phyloP scores from a whole-genome alignment of 352 stramenopile species.

The Pythium aphanidermatum region DNA sequence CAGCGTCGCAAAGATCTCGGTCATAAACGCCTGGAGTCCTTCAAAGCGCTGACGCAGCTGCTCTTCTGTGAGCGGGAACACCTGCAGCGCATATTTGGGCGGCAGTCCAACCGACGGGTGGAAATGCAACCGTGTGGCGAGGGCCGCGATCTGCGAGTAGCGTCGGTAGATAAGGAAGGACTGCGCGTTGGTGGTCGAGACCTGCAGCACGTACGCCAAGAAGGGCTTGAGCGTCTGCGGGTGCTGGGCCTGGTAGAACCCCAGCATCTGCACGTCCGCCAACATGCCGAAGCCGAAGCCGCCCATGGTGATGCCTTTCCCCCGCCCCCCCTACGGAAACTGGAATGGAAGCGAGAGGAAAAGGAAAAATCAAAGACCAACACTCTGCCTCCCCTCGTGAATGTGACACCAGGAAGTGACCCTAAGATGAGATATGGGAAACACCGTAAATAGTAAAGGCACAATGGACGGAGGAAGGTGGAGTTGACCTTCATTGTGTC shows the following conservation, averaged over 20 bases:
- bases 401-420: no score
- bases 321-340: background rate
- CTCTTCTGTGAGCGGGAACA: conserved; percentile 56
- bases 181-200: conserved; percentile 30
- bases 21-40: conserved; percentile 48
- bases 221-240: conserved; percentile 37
- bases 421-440: no score
- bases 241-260: conserved; percentile 73
- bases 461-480: no score
- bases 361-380: conserved; percentile 8
- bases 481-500: no score
- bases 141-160: conserved; percentile 66
- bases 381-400: no score
- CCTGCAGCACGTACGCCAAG: conserved; percentile 71
- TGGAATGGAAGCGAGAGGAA: no score
- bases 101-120: conserved; percentile 59
- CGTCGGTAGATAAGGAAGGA: conserved; percentile 71
- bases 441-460: no score
- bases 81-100: conserved; percentile 76
- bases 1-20: conserved; percentile 42
- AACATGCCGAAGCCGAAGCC: conserved; percentile 62
- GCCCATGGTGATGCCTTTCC: conserved; percentile 15
- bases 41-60: conserved; percentile 69
- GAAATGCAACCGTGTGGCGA: conserved; percentile 62
- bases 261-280: conserved; percentile 66